These are phyloP conservation scores for Pichia sp. DNA, from an alignment of 1,139 yeast species.

Conservation along the genomic window DNA sequence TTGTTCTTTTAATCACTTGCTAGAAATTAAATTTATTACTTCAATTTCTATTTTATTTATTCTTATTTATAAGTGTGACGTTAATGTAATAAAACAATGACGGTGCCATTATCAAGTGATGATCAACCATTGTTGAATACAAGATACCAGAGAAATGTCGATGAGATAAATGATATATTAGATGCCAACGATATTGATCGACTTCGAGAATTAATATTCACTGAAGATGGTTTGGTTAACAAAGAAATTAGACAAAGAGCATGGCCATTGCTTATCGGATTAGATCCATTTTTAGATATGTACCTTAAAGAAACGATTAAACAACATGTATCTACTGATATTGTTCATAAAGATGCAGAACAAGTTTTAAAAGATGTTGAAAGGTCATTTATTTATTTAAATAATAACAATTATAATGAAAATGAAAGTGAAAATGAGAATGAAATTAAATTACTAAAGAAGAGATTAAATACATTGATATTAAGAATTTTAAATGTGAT, in stretches of 20 bases:
- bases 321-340: neutral
- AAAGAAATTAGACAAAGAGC: constrained; percentile 36
- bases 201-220: constrained; percentile 19
- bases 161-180: constrained; percentile 3
- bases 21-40: too few relatives aligned
- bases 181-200: constrained; percentile 17
- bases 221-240: constrained; percentile 45
- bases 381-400: constrained; percentile 51
- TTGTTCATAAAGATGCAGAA: constrained; percentile 60
- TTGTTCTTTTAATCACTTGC: too few relatives aligned
- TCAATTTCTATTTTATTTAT: too few relatives aligned
- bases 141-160: neutral
- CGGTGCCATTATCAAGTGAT: neutral
- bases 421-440: constrained; percentile 19
- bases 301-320: constrained; percentile 23
- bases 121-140: neutral
- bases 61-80: too few relatives aligned
- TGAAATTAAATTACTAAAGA: constrained; percentile 29
- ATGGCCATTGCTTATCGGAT: constrained; percentile 41
- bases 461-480: constrained; percentile 44
- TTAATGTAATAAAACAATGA: too few relatives aligned
- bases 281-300: constrained; percentile 1
- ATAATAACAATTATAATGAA: too few relatives aligned
- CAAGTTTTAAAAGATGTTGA: constrained; percentile 77
- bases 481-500: constrained; percentile 51